A percentile compares a stretch with the other conserved stretches of the same genome.
These are phyloP conservation scores for Penicillium sclerotigenum DNA, from an alignment of 2,329 filamentous ascomycete species.

Conservation along the genomic window DNA sequence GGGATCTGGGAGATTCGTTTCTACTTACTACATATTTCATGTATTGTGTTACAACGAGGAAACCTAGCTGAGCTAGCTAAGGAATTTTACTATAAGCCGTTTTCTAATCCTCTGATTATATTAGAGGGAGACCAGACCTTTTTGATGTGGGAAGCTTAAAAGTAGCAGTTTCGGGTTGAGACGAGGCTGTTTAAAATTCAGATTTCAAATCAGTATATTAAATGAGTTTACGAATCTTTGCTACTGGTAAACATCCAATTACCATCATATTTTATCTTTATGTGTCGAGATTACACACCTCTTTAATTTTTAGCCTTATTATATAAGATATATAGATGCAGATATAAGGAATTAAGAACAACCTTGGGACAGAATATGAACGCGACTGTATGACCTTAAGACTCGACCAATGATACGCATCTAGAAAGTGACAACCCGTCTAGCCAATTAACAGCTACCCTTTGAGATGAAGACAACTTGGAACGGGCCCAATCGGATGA, in stretches of 20 bases:
- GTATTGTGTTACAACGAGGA: too few species aligned
- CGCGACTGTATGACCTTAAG: background rate
- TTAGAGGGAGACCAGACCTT: too few species aligned
- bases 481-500: constrained; percentile 18
- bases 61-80: too few species aligned
- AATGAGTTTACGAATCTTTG: too few species aligned
- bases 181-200: too few species aligned
- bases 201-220: too few species aligned
- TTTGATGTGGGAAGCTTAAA: too few species aligned
- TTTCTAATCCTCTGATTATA: too few species aligned
- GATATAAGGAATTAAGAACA: background rate
- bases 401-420: constrained; percentile 11
- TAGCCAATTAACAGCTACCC: constrained; percentile 25
- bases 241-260: background rate
- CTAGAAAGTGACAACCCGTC: constrained; percentile 5
- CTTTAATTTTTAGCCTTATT: background rate
- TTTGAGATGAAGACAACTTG: constrained; percentile 23
- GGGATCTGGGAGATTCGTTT: too few species aligned
- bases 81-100: too few species aligned
- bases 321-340: background rate
- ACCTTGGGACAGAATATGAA: background rate
- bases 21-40: too few species aligned
- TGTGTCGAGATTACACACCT: background rate
- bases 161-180: too few species aligned
- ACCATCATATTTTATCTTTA: background rate